Base-by-base conservation (phyloP, 1,139 yeast species). In the Candida albicans region DNA sequence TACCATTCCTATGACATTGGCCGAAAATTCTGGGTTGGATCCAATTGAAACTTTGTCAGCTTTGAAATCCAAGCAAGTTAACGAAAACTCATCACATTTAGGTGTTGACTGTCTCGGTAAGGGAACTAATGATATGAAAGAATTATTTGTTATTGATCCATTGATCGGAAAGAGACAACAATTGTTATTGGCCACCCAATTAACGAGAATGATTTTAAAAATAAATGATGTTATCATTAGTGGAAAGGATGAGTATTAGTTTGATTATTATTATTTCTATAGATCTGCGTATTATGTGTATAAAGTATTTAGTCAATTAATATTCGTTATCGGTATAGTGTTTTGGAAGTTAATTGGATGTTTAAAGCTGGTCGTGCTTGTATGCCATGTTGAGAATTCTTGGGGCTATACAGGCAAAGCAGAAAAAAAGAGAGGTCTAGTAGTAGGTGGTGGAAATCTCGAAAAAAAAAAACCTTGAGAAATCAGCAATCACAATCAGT, bases 121-220 rank as follows among this genome's bases (percentile, higher is more conserved):
- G 55, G 96, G 95, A 41, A 81, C 88, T 45, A 84, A 81, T 59
- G 88, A 95, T 64, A 93, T 95, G 99, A 87, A 84, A 64, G 91
- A 90, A 57, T 75, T 87, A 58, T 95, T 93, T 65, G 96, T 95
- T 43, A 89, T 95, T 57, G 99, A 95, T 67, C 98, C 99, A 45
- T 81, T 89, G 65, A 90, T 93, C 58, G 97, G 99, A 58, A 93
- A 93, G 76, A 89, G 89, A 65, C 98, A 95, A 67, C 99, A 95
- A 68, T 79, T 93, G 53, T 73, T 89, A 62, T 77, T 95, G 64
- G 99, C 99, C 39, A 93, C 99, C 6, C 99, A 93, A 70, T 77
- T 93, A 63, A 90, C 98, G 46, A 81, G 99, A 72, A 95, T 93
- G 99, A 90, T 95, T 51, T 78, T 93, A 63, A 93, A 93, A 76